These are phyloP conservation scores for Leccinum ponderosum DNA, from an alignment of 1,284 basidiomycete genomes.

Conservation along the genomic window DNA sequence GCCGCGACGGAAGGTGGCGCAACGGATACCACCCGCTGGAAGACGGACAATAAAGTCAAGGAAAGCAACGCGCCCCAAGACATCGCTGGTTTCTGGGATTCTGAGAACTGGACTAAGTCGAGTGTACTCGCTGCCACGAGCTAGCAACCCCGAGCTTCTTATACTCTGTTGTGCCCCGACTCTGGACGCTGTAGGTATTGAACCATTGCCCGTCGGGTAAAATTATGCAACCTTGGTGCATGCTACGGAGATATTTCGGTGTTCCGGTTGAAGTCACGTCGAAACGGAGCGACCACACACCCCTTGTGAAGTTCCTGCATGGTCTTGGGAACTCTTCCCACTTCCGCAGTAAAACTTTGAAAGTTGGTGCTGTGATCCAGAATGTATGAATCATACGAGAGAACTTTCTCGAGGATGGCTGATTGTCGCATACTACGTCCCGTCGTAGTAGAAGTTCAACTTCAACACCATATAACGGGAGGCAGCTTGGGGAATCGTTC, in stretches of 20 bases:
- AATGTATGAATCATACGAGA: background rate
- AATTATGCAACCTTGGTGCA: background rate
- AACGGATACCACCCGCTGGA: background rate
- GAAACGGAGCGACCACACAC: background rate
- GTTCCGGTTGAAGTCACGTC: background rate
- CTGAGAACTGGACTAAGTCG: background rate
- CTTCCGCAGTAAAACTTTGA: background rate
- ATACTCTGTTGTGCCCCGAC: background rate
- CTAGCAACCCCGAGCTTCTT: background rate
- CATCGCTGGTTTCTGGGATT: background rate
- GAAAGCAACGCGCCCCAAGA: background rate
- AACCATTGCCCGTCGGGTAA: background rate
- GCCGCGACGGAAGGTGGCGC: constrained; percentile 3
- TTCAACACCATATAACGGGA: background rate
- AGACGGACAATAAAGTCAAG: background rate
- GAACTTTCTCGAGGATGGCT: background rate
- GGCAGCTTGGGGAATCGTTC: background rate
- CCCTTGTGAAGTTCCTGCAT: background rate
- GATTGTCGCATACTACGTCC: background rate
- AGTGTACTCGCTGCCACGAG: background rate
- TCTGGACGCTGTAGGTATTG: background rate
- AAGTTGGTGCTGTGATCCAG: background rate
- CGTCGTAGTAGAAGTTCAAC: background rate
- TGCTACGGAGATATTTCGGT: background rate
- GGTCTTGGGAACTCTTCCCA: background rate